Percentiles rank a stretch among this genome's conserved stretches.
phyloP scores from a whole-genome alignment of 805 yeast species.

The Ascoidea rubescens region DNA sequence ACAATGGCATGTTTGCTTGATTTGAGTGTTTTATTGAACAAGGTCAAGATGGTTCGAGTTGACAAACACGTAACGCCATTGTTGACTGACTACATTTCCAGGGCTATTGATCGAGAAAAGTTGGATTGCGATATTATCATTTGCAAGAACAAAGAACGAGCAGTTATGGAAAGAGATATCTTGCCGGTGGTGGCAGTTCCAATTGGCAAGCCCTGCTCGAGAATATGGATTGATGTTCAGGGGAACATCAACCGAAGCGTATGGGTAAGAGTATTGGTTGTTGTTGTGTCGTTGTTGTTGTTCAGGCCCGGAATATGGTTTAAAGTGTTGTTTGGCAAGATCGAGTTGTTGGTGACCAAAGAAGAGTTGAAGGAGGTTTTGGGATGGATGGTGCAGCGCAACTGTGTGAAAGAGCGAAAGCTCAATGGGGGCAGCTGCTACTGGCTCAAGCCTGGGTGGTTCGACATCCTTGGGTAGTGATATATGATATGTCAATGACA shows the following conservation, averaged over 20 bases:
- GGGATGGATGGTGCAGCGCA: constrained; percentile 3
- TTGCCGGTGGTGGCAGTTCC: constrained; percentile 32
- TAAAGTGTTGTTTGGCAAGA: constrained; percentile 12
- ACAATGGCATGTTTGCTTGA: constrained; percentile 51
- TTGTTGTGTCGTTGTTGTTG: constrained; percentile 30
- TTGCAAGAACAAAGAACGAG: constrained; percentile 11
- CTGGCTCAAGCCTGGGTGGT: background rate
- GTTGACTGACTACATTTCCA: constrained; percentile 59
- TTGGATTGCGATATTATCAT: constrained; percentile 50
- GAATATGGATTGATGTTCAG: constrained; percentile 55
- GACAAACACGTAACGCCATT: constrained; percentile 36
- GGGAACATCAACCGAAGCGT: constrained; percentile 44
- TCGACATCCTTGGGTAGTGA: background rate
- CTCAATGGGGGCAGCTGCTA: constrained; percentile 1
- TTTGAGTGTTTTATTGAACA: constrained; percentile 25
- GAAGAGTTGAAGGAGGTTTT: constrained; percentile 3
- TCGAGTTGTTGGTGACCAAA: constrained; percentile 9
- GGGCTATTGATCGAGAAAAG: constrained; percentile 55
- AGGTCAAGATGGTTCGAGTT: constrained; percentile 32
- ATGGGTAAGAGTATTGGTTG: constrained; percentile 45
- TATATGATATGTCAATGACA: too few species aligned
- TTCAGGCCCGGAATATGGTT: constrained; percentile 41
- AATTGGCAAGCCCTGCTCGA: constrained; percentile 44
- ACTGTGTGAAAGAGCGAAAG: background rate
- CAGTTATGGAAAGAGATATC: constrained; percentile 4